Base-by-base conservation (phyloP, 768 basidiomycete species). In the Russula earlei region DNA sequence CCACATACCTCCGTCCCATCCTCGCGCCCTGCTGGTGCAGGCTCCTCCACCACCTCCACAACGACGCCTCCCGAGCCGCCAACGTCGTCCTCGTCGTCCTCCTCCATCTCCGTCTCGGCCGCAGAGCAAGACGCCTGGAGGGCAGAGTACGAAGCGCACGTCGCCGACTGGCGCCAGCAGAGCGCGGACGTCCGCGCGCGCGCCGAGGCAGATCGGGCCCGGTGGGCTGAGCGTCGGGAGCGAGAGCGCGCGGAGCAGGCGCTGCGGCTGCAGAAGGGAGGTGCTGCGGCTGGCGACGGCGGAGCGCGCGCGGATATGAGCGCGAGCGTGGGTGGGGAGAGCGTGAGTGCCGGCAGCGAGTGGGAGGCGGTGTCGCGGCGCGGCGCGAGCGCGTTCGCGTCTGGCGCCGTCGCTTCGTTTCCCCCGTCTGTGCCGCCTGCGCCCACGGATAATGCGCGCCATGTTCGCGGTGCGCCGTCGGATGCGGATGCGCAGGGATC, bases 161-260 rank as follows among this genome's bases (percentile, higher is more conserved):
- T 87, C 11, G 74, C 76, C 49, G 70, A 74, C 53, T 92, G 89
- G 90, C 83, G 83, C 38, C 78, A 78, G 22, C 79, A 82, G 63
- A 84, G 83, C 37, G 83, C 87, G 29, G 79, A 79, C 57, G 83
- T 82, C 42, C 83, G 87, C 49, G 74, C 80, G 65, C 88, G 84
- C 67, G 85, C 87, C 9, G 88, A 89, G 71, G 76, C 75, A 58
- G 80, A 83, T 67, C 84, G 88, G 10, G 76, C 76, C 41, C 74
- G 76, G 59, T 91, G 86, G 87, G 87, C 87, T 66, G 71, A 73
- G 15, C 72, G 85, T 46, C 78, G 89, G 40, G 75, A 73, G 31
- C 72, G 72, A 33, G 83, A 86, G 68, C 52, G 52, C 14, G 20
- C 12, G 15, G 43, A 37, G 11, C 42, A n/a, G 44, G 6, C 72